Evolutionary conservation across 2,329 filamentous ascomycete species (phyloP).

Genomic region (Bipolaris gigantea): DNA sequence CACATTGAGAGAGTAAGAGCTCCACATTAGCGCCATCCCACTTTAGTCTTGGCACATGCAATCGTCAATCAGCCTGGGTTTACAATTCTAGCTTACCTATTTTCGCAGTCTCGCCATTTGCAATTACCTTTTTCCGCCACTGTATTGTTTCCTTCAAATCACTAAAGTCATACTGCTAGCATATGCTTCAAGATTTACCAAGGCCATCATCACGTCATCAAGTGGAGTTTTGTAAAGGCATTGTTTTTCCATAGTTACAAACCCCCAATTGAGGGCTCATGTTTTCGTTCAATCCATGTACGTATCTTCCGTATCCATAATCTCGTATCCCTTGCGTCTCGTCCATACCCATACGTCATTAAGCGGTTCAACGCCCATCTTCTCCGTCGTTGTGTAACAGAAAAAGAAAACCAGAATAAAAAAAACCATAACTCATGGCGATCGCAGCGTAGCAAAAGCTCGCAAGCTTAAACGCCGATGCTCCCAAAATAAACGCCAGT

Average conservation of each 20-base stretch:
- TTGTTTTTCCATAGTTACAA: not conserved
- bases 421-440: not conserved
- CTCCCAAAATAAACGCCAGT: not conserved
- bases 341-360: not conserved
- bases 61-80: conserved; percentile 3
- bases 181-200: not conserved
- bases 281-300: not conserved
- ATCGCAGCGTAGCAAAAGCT: not conserved
- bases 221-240: not conserved
- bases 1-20: conserved; percentile 27
- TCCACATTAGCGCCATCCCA: conserved; percentile 20
- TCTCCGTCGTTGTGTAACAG: not conserved
- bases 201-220: no score
- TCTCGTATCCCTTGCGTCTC: not conserved
- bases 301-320: not conserved
- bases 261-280: not conserved
- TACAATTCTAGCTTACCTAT: not conserved
- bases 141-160: not conserved
- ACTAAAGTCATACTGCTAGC: not conserved
- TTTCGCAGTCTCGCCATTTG: not conserved
- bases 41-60: conserved; percentile 17
- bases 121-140: not conserved
- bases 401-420: not conserved
- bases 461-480: not conserved
- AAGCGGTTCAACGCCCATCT: not conserved